A percentile compares a stretch with the other conserved stretches of the same genome.
phyloP scores from a whole-genome alignment of 2,329 filamentous ascomycete genomes.

The Arthrobotrys entomopaga region DNA sequence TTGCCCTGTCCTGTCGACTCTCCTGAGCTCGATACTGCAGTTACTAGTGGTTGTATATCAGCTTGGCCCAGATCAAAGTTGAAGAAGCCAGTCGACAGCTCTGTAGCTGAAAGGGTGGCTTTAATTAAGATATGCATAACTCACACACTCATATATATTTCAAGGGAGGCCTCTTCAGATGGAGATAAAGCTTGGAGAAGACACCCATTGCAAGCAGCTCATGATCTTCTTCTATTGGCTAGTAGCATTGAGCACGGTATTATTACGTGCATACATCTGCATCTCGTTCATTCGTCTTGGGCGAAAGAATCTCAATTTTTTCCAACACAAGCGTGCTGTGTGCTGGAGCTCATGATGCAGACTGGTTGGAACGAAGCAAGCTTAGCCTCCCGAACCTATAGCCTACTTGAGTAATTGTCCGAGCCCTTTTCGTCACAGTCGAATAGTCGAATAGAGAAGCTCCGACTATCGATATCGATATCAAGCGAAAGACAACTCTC shows the following conservation, averaged over 20 bases:
- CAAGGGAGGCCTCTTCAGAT: not conserved
- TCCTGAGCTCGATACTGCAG: too few relatives aligned
- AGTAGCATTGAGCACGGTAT: conserved; percentile 4
- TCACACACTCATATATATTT: too few relatives aligned
- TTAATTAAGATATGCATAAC: too few relatives aligned
- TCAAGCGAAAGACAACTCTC: conserved; percentile 30
- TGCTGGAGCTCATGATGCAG: not conserved
- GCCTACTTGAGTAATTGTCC: conserved; percentile 12
- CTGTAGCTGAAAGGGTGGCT: not conserved
- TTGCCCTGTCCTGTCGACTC: not conserved
- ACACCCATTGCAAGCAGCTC: too few relatives aligned
- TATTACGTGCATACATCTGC: conserved; percentile 36
- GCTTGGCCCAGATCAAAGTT: not conserved
- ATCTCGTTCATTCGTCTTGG: not conserved
- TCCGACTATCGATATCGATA: conserved; percentile 33
- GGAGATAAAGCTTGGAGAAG: too few relatives aligned
- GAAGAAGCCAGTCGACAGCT: not conserved
- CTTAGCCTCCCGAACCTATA: not conserved
- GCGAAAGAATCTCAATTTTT: too few relatives aligned
- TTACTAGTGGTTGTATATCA: conserved; percentile 11
- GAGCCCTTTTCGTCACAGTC: conserved; percentile 24
- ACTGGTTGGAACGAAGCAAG: not conserved
- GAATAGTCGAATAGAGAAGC: conserved; percentile 3
- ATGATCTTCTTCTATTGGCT: conserved; percentile 29
- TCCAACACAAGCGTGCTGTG: not conserved